Percentiles rank a stretch among this genome's conserved stretches.
These are phyloP conservation scores for Ganoderma sinense DNA, from an alignment of 1,284 basidiomycete species.

Conservation along the genomic window DNA sequence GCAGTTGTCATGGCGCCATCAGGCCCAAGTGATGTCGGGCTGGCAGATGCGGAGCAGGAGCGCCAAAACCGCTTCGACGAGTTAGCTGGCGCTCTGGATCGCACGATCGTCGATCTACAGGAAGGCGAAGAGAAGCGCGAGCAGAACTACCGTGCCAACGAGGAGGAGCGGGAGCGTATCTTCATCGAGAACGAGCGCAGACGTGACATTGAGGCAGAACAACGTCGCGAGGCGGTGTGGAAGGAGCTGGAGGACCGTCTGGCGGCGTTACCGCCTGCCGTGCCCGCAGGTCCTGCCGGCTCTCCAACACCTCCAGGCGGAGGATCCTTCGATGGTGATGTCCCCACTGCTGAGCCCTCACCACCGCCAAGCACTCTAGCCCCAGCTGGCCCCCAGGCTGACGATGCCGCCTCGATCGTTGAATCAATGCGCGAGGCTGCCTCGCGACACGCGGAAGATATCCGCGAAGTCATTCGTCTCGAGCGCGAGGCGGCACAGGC, in stretches of 20 bases:
- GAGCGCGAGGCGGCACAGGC: slow-evolving; percentile 60
- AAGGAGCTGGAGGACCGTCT: slow-evolving; percentile 50
- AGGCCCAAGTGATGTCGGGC: slow-evolving; percentile 45
- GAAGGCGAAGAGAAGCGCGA: slow-evolving; percentile 70
- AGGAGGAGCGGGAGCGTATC: slow-evolving; percentile 67
- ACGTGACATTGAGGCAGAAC: slow-evolving; percentile 55
- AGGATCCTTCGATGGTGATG: not conserved
- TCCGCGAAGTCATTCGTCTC: slow-evolving; percentile 62
- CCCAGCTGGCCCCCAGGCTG: not conserved
- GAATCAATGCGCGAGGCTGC: slow-evolving; percentile 58
- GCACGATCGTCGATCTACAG: slow-evolving; percentile 54
- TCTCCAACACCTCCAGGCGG: slow-evolving; percentile 13
- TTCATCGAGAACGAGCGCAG: slow-evolving; percentile 67
- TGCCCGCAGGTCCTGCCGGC: slow-evolving; percentile 14
- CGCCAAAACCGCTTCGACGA: slow-evolving; percentile 63
- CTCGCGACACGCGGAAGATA: slow-evolving; percentile 59
- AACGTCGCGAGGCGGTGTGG: slow-evolving; percentile 59
- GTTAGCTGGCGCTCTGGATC: slow-evolving; percentile 55
- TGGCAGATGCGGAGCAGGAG: slow-evolving; percentile 58
- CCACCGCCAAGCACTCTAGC: not conserved
- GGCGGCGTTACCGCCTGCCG: slow-evolving; percentile 28
- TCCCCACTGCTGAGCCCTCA: not conserved
- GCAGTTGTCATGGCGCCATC: slow-evolving; percentile 21
- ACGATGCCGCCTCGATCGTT: slow-evolving; percentile 39
- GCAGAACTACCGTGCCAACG: slow-evolving; percentile 64